Evolutionary conservation across 1,284 basidiomycete genomes (phyloP), one percentile per base, ranked within the genome.

Genomic region (Athelia sp.): DNA sequence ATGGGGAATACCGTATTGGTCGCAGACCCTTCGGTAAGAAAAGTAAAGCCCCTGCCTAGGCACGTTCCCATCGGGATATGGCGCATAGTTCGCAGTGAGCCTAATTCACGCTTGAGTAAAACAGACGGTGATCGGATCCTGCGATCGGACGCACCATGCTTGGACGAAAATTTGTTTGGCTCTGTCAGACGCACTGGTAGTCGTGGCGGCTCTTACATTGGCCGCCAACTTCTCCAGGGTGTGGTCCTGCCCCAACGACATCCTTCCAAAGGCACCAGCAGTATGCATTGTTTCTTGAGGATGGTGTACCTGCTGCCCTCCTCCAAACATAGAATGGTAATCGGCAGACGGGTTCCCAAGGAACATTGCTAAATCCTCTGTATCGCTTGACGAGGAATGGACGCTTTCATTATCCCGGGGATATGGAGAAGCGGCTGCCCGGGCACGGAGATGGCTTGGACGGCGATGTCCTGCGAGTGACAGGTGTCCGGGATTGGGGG

Each of bases 81-180:
- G 86, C 4, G 88, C 86, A 69, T 93, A 93, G 66, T 91, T 91
- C 34, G 87, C 86, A 26, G 82, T 88, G 52, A 93, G 71, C 89
- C 89, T 92, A 63, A 42, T 22, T n/a, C 49, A 35, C 48, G 24
- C 35, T 55, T 50, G 47, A 55, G 45, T 48, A 51, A 51, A 46
- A 29, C 13, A 13, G 46, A 46, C 57, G 62, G 50, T 63, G 51
- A 51, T 59, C 53, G 46, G 35, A 43, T 18, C 46, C 32, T 50
- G 35, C 52, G 38, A 46, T 17, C 52, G 51, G 49, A 72, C 81
- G 59, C 52, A 90, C 89, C 89, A 92, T 52, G 89, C 88, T 66
- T 92, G 90, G 23, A 92, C 89, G 62, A 92, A 92, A 59, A 92
- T 91, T 71, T 92, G 89, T 62, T 92, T 91, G 45, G 89, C 89